Conservation (phyloP, 352 stramenopile species). For the Nothophytophthora sp. region DNA sequence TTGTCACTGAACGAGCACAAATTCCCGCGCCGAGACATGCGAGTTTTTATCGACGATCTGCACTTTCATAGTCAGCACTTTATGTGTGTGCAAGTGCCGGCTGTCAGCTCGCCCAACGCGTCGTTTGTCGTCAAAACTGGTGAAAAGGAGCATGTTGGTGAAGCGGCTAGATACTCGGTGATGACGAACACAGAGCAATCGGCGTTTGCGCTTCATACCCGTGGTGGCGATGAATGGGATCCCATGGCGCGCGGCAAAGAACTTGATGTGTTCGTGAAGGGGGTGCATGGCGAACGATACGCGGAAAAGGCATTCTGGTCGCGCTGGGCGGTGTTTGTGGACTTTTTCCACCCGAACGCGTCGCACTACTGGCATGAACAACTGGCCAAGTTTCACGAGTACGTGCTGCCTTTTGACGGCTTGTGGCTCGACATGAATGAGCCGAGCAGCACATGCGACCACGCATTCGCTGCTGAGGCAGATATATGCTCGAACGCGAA, state of each 20-base stretch:
- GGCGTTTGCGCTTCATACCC: no score
- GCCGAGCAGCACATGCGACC: constrained; percentile 69
- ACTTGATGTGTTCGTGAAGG: constrained; percentile 80
- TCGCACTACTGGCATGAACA: constrained; percentile 71
- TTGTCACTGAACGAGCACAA: constrained; percentile 67
- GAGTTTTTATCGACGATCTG: constrained; percentile 70
- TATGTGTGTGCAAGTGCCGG: constrained; percentile 67
- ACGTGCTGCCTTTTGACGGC: constrained; percentile 70
- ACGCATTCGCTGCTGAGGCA: constrained; percentile 30
- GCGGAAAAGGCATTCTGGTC: constrained; percentile 71
- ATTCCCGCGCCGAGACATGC: constrained; percentile 45
- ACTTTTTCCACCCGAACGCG: constrained; percentile 85
- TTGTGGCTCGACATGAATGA: constrained; percentile 89
- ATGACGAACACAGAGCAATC: no score
- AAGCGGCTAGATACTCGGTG: constrained; percentile 13
- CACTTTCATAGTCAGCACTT: constrained; percentile 85
- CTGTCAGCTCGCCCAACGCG: constrained; percentile 34
- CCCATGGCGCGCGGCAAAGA: constrained; percentile 39
- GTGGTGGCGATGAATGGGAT: constrained; percentile 15
- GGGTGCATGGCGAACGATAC: constrained; percentile 56
- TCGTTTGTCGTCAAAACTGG: constrained; percentile 7
- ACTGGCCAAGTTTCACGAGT: constrained; percentile 56
- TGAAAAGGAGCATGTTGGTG: no score
- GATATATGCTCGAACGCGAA: constrained; percentile 39
- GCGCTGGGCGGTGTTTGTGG: constrained; percentile 73